Evolutionary conservation across 192 early-diverging fungal genomes (phyloP), one percentile per base, ranked within the genome.

Genomic region (Podochytrium sp.): DNA sequence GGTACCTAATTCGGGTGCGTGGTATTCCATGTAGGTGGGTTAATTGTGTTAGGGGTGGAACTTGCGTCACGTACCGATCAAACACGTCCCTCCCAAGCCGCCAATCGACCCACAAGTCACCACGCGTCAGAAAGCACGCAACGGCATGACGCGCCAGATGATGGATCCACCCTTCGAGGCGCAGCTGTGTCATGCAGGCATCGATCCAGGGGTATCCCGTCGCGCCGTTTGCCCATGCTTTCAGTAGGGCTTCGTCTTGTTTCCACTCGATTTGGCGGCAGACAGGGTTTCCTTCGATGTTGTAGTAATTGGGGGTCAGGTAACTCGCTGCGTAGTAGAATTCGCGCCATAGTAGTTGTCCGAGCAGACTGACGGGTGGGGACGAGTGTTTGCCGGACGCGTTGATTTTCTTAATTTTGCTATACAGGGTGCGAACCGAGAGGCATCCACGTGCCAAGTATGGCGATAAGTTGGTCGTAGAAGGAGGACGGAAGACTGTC

Each of bases 191-290:
- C 79, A 80, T 80, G 2, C 61, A 27, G 2, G 79, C 75, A 35
- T 80, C 79, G 33, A 80, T 80, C 79, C 79, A 80, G 4, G 79
- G 79, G 52, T 43, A 80, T 0, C 79, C 79, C 10, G 79, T 80
- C 25, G 35, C 43, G 3, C 68, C 79, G 2, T 58, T 50, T 16
- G 14, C 33, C 58, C 55, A 79, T 1, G 73, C 73, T 12, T 34
- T 40, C 6, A 79, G 60, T 33, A 23, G 27, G 67, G 52, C 5
- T 16, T 51, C 23, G 60, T 47, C 20, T 10, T 10, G 16, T 27
- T 41, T 16, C 69, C 69, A 5, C 5, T 6, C 12, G 18, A 37
- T 27, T 59, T 37, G 38, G 34, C 20, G 38, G 29, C 56, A 42
- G 56, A 40, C 25, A 10, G 69, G n/a, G 29, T 71, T 57, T 57